Percentiles rank a stretch among this genome's conserved stretches.
Conservation (phyloP, 352 stramenopile genomes). For the Albugo laibachii region DNA sequence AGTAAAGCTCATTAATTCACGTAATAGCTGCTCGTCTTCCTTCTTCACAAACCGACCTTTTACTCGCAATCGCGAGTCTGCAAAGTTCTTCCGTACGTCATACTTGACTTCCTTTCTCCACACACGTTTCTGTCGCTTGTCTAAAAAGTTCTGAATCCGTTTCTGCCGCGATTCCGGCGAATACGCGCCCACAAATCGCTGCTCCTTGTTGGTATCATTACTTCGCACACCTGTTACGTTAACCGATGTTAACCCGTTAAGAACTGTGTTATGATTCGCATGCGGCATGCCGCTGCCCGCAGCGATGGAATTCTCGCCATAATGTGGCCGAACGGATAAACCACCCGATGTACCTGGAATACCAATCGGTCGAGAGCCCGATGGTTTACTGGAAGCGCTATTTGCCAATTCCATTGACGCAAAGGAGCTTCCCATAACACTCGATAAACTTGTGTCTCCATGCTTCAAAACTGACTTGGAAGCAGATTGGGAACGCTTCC, state of each 20-base stretch:
- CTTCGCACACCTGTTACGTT: not conserved
- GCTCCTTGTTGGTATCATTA: slow-evolving; percentile 46
- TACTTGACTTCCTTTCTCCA: slow-evolving; percentile 95
- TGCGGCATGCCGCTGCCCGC: slow-evolving; percentile 11
- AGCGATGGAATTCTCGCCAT: not conserved
- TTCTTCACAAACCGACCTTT: slow-evolving; percentile 97
- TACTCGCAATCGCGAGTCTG: slow-evolving; percentile 89
- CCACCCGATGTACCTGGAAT: slow-evolving; percentile 34
- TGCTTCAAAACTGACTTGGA: no score
- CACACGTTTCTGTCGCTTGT: slow-evolving; percentile 90
- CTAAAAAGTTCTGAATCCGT: slow-evolving; percentile 86
- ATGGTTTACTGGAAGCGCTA: slow-evolving; percentile 2
- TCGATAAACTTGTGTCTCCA: no score
- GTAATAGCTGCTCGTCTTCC: slow-evolving; percentile 86
- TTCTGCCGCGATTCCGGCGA: slow-evolving; percentile 85
- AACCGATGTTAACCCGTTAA: slow-evolving; percentile 1
- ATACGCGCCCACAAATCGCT: slow-evolving; percentile 87
- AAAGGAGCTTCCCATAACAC: no score
- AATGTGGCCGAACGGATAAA: no score
- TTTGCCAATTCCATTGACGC: no score
- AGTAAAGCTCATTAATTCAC: slow-evolving; percentile 68
- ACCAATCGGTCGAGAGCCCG: slow-evolving; percentile 56
- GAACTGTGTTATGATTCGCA: not conserved
- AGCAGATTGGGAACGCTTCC: not conserved
- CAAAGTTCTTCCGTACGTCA: slow-evolving; percentile 96